Evolutionary conservation across 192 early-diverging fungal species (phyloP).

Genomic region (Physocladia obscura): DNA sequence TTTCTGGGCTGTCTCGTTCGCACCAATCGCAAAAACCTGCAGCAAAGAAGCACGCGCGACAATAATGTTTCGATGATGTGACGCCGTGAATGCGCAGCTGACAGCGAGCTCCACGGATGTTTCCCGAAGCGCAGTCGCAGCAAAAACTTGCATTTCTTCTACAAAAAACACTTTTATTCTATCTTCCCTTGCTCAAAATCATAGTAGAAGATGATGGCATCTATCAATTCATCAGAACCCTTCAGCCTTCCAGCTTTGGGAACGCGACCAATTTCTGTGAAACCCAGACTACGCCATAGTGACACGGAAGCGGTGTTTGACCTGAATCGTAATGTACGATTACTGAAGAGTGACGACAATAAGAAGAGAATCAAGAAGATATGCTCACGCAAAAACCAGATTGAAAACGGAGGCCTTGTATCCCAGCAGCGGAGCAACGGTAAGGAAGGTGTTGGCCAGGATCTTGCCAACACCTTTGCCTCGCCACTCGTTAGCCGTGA

Average conservation of each 20-base stretch:
- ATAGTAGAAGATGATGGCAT: constrained; percentile 76
- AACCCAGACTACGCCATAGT: constrained; percentile 66
- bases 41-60: constrained; percentile 65
- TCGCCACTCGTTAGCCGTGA: constrained; percentile 48
- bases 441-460: constrained; percentile 62
- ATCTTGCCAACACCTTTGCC: constrained; percentile 60
- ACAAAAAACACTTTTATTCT: too few species aligned
- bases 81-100: constrained; percentile 60
- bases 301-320: constrained; percentile 64
- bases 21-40: constrained; percentile 68
- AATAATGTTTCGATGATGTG: constrained; percentile 61
- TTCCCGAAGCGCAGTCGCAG: constrained; percentile 26
- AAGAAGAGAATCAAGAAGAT: neutral
- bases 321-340: neutral
- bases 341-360: neutral
- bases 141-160: neutral
- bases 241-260: constrained; percentile 64
- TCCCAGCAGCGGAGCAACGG: constrained; percentile 63
- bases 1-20: too few species aligned
- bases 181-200: too few species aligned
- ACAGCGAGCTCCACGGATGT: constrained; percentile 62
- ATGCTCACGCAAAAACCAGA: constrained; percentile 63
- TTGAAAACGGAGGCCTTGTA: constrained; percentile 79
- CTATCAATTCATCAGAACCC: constrained; percentile 52
- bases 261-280: constrained; percentile 65